Conservation (phyloP, 2,329 filamentous ascomycete genomes). For the Ophiostoma novo-ulmi region DNA sequence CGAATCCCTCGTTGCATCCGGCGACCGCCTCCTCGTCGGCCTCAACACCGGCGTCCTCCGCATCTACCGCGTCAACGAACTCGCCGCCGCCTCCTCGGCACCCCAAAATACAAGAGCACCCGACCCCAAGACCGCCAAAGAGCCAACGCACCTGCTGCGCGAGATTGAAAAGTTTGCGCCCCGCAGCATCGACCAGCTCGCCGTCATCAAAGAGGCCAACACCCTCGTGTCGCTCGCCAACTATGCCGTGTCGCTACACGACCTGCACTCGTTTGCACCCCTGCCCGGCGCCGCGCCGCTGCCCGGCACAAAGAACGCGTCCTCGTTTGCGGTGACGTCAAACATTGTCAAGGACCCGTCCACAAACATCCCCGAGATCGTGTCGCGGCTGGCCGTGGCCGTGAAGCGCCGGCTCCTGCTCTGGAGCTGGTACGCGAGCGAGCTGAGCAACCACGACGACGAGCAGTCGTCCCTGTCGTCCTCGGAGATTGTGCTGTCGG, state of each 20-base stretch:
- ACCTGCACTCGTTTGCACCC: slow-evolving; percentile 76
- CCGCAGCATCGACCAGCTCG: slow-evolving; percentile 85
- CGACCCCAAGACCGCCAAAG: slow-evolving; percentile 34
- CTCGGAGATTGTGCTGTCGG: slow-evolving; percentile 71
- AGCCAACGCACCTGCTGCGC: slow-evolving; percentile 73
- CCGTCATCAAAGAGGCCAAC: slow-evolving; percentile 91
- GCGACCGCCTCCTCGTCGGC: slow-evolving; percentile 86
- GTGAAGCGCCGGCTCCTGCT: slow-evolving; percentile 84
- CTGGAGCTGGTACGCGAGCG: slow-evolving; percentile 96
- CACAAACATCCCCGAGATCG: slow-evolving; percentile 86
- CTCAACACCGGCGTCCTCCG: slow-evolving; percentile 83
- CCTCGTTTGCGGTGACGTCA: slow-evolving; percentile 85
- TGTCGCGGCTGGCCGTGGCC: slow-evolving; percentile 83
- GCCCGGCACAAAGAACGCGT: slow-evolving; percentile 78
- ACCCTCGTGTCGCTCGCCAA: slow-evolving; percentile 87
- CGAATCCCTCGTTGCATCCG: slow-evolving; percentile 89
- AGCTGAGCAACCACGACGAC: slow-evolving; percentile 50
- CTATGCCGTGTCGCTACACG: slow-evolving; percentile 82
- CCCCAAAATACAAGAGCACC: slow-evolving; percentile 18
- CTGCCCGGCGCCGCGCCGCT: slow-evolving; percentile 62
- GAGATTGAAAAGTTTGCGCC: slow-evolving; percentile 93
- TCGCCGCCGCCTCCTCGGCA: slow-evolving; percentile 29
- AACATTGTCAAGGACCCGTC: slow-evolving; percentile 88
- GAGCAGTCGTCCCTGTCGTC: slow-evolving; percentile 54
- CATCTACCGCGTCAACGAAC: slow-evolving; percentile 84